These are phyloP conservation scores for Hymenoscyphus linearis DNA, from an alignment of 2,329 filamentous ascomycete genomes.

Conservation along the genomic window DNA sequence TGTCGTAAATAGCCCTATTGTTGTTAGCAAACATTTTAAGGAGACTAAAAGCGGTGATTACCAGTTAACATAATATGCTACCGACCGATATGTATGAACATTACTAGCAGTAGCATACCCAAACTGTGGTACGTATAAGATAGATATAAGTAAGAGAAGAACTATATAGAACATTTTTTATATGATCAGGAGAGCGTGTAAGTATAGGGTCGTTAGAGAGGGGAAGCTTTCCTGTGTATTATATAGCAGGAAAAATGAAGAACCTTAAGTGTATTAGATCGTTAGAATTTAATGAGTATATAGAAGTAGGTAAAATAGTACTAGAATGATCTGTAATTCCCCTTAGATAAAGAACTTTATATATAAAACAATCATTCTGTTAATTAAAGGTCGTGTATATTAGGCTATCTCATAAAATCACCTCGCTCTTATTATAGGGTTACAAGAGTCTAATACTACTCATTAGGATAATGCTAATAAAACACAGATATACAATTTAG, in stretches of 20 bases:
- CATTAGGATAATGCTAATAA: background rate
- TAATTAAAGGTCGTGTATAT: background rate
- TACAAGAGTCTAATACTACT: background rate
- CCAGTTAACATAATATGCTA: conserved; percentile 10
- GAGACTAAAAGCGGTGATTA: background rate
- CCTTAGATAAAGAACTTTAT: background rate
- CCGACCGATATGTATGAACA: background rate
- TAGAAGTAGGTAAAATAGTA: background rate
- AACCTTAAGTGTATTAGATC: background rate
- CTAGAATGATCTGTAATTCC: background rate
- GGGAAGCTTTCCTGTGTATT: background rate
- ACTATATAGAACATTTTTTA: background rate
- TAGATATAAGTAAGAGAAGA: background rate
- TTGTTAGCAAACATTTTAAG: background rate
- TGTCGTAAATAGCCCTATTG: conserved; percentile 58
- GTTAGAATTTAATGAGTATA: background rate
- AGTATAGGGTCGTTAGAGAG: background rate
- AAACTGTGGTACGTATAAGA: background rate
- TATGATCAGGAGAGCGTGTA: background rate
- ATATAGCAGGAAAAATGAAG: background rate
- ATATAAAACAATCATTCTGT: background rate
- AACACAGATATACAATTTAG: background rate
- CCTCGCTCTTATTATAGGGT: background rate
- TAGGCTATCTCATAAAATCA: background rate
- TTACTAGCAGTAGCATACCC: background rate